Evolutionary conservation across 2,329 filamentous ascomycete genomes (phyloP).

Genomic region (Hymenoscyphus fructigenus): DNA sequence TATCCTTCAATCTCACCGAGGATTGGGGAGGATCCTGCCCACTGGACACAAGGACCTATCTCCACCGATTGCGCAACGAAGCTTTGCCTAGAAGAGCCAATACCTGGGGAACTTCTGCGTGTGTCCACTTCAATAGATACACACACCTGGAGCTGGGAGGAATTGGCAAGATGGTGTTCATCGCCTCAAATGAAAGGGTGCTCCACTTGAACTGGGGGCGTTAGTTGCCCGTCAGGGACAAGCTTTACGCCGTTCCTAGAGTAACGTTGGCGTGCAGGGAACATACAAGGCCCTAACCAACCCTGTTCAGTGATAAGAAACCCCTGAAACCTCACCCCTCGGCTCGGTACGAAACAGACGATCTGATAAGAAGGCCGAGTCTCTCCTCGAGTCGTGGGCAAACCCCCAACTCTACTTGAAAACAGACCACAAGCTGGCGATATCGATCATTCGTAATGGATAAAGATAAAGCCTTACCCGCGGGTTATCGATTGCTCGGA

Average conservation of each 20-base stretch:
- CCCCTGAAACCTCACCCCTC: neutral
- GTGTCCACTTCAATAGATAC: neutral
- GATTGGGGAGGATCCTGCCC: no score
- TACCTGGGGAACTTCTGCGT: neutral
- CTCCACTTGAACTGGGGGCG: neutral
- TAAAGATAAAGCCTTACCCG: neutral
- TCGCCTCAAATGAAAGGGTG: neutral
- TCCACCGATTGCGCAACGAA: neutral
- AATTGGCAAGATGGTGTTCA: neutral
- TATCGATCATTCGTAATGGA: neutral
- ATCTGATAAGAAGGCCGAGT: neutral
- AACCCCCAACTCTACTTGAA: neutral
- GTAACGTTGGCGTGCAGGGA: neutral
- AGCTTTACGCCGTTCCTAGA: neutral
- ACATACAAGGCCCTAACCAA: neutral
- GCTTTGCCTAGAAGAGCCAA: neutral
- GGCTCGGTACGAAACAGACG: neutral
- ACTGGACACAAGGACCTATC: neutral
- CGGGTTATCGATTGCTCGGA: neutral
- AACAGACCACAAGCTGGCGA: neutral
- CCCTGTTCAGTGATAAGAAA: no score
- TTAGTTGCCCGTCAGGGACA: neutral
- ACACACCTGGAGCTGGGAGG: neutral
- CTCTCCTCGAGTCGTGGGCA: neutral
- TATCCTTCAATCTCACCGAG: no score